Percentiles rank a stretch among this genome's conserved stretches.
These are phyloP conservation scores for Actinomortierella ambigua DNA, from an alignment of 371 early-diverging fungal species.

Conservation along the genomic window DNA sequence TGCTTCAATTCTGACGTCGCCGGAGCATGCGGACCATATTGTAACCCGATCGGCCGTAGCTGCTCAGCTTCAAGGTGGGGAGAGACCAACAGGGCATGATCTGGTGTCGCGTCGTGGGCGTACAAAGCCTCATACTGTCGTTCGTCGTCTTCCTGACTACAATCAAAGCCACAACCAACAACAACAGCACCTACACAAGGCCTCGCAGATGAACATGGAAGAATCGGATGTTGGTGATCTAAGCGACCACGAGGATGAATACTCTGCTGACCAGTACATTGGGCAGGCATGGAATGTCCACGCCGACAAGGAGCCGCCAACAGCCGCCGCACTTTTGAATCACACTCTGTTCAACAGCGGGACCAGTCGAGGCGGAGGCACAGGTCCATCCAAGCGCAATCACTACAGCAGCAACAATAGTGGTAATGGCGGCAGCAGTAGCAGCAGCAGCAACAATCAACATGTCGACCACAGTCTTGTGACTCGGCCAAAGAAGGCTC, in stretches of 20 bases:
- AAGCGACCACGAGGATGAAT: neutral
- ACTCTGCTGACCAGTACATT: slow-evolving; percentile 18
- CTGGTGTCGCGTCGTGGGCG: slow-evolving; percentile 9
- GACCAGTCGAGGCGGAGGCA: too few species aligned
- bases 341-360: too few species aligned
- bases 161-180: too few species aligned
- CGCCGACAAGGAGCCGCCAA: slow-evolving; percentile 3
- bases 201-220: neutral
- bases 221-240: neutral
- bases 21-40: slow-evolving; percentile 20
- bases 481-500: too few species aligned
- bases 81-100: slow-evolving; percentile 27
- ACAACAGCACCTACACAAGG: neutral
- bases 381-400: too few species aligned
- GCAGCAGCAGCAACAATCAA: too few species aligned
- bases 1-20: slow-evolving; percentile 4
- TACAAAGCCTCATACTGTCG: neutral
- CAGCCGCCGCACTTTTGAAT: too few species aligned
- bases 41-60: slow-evolving; percentile 26
- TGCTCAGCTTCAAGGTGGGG: neutral
- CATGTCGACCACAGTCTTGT: too few species aligned
- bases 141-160: neutral
- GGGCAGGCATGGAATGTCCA: slow-evolving; percentile 42
- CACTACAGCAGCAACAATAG: too few species aligned
- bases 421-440: too few species aligned